phyloP scores from a whole-genome alignment of 495 filamentous ascomycete species.

The Saxophila tyrrhenica region DNA sequence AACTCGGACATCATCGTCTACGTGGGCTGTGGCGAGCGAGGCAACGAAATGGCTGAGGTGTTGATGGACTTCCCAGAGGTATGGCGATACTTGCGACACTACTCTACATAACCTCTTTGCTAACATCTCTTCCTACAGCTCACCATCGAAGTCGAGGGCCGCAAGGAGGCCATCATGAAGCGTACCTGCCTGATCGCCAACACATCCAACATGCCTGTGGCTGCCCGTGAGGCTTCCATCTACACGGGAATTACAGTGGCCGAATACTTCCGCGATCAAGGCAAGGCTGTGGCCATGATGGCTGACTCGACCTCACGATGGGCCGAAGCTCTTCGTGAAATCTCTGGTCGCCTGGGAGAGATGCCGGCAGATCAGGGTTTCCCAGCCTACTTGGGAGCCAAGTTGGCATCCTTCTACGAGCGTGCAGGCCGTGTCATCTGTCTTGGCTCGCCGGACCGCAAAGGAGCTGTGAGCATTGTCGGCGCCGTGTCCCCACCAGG shows the following conservation, averaged over 20 bases:
- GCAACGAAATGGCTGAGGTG: constrained; percentile 99
- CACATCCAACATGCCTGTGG: constrained; percentile 99
- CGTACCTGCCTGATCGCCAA: constrained; percentile 97
- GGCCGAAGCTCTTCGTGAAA: constrained; percentile 96
- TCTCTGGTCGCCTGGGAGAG: constrained; percentile 96
- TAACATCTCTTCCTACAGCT: constrained; percentile 41
- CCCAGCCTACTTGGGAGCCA: constrained; percentile 92
- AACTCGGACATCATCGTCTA: constrained; percentile 99
- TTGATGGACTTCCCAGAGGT: constrained; percentile 97
- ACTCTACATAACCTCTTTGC: too few species aligned
- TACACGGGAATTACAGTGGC: constrained; percentile 98
- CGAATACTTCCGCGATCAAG: constrained; percentile 98
- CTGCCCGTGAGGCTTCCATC: constrained; percentile 95
- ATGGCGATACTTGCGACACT: constrained; percentile 8
- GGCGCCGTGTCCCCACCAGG: constrained; percentile 94
- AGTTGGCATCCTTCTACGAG: constrained; percentile 98
- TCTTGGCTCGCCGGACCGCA: constrained; percentile 76
- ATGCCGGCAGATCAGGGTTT: constrained; percentile 99
- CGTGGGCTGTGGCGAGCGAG: constrained; percentile 94
- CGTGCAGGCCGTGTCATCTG: constrained; percentile 79
- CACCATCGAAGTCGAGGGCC: constrained; percentile 77
- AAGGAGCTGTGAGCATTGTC: constrained; percentile 93
- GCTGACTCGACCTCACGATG: constrained; percentile 96
- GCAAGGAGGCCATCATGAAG: constrained; percentile 99
- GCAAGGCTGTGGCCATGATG: constrained; percentile 98